Percentiles rank a stretch among this genome's conserved stretches.
Conservation (phyloP, 495 filamentous ascomycete genomes). For the Penicillium goetzii region DNA sequence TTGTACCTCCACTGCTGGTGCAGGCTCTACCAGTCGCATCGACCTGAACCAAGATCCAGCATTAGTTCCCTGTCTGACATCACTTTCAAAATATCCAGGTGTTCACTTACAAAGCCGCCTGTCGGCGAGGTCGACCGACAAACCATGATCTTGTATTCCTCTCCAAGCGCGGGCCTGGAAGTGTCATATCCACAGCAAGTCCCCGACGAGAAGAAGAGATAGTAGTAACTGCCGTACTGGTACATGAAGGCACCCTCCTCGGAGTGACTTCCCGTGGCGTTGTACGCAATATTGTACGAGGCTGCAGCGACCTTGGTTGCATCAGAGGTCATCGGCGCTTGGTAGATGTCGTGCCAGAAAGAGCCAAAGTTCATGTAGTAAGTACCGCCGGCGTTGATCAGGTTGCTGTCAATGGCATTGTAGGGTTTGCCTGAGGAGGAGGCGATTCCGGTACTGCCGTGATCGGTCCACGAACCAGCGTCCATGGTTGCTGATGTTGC, state of each 20-base stretch:
- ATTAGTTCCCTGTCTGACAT: not conserved
- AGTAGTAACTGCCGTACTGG: constrained; percentile 63
- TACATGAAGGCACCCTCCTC: constrained; percentile 65
- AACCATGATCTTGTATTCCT: constrained; percentile 73
- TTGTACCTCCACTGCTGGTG: constrained; percentile 63
- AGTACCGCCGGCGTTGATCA: constrained; percentile 52
- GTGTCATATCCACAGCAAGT: constrained; percentile 65
- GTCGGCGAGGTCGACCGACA: constrained; percentile 62
- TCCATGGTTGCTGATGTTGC: constrained; percentile 68
- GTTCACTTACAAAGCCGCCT: constrained; percentile 54
- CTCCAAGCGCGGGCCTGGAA: constrained; percentile 55
- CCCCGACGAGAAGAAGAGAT: constrained; percentile 71
- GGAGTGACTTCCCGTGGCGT: constrained; percentile 55
- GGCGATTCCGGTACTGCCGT: constrained; percentile 55
- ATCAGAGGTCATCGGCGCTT: constrained; percentile 58
- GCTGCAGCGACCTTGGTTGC: constrained; percentile 43
- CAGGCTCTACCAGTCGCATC: constrained; percentile 63
- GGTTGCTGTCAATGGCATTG: constrained; percentile 75
- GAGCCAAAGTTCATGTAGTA: constrained; percentile 69
- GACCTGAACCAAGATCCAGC: constrained; percentile 27
- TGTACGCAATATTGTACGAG: constrained; percentile 57
- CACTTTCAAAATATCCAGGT: not conserved
- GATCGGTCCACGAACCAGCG: constrained; percentile 59
- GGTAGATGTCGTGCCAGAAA: constrained; percentile 73
- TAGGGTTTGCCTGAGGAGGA: constrained; percentile 54